Conservation (phyloP, 352 stramenopile genomes). For the Poterioochromonas sp. region DNA sequence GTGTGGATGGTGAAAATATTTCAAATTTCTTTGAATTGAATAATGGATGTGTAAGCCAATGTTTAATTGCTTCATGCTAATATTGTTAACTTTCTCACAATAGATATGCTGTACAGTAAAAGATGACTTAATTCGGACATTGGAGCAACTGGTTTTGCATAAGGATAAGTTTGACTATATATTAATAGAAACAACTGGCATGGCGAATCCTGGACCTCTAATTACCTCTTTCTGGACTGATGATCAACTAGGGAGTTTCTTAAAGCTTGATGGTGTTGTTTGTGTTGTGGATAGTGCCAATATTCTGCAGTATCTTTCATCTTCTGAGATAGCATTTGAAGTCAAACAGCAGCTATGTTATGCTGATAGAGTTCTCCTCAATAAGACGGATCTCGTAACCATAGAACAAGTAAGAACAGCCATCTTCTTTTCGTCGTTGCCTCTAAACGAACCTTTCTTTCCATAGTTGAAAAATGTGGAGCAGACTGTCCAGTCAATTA, state of each 20-base stretch:
- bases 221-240: slow-evolving; percentile 65
- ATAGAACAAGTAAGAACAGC: not conserved
- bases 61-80: slow-evolving; percentile 24
- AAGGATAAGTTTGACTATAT: slow-evolving; percentile 61
- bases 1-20: slow-evolving; percentile 28
- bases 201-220: slow-evolving; percentile 65
- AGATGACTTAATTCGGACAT: slow-evolving; percentile 56
- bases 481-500: not conserved
- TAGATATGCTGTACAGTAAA: slow-evolving; percentile 71
- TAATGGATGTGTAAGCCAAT: slow-evolving; percentile 19
- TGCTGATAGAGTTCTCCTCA: not conserved
- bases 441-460: not conserved
- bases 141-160: slow-evolving; percentile 68
- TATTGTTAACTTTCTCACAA: slow-evolving; percentile 41
- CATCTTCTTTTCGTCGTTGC: not conserved
- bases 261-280: slow-evolving; percentile 64
- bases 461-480: not conserved
- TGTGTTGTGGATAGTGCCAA: slow-evolving; percentile 56
- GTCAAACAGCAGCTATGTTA: not conserved
- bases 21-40: slow-evolving; percentile 8
- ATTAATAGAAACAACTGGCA: slow-evolving; percentile 65
- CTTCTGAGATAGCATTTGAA: not conserved
- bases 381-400: not conserved
- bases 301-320: slow-evolving; percentile 5
- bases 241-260: slow-evolving; percentile 47